A percentile compares a stretch with the other conserved stretches of the same genome.
These are phyloP conservation scores for Eucalyptus lansdowneana DNA, from an alignment of 345 rosid species.

Conservation along the genomic window DNA sequence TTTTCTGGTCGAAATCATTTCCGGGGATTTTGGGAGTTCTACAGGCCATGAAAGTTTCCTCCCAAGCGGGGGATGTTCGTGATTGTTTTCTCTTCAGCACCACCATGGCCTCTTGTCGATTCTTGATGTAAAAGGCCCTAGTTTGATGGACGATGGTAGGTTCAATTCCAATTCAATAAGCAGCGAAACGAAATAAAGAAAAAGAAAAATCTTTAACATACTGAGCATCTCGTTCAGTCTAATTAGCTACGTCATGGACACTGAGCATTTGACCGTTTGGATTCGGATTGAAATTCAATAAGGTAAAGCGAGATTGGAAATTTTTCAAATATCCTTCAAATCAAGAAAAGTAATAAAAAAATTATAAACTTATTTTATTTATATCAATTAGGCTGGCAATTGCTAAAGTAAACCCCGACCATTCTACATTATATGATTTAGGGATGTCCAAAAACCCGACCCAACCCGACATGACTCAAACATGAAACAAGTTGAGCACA, in stretches of 20 bases:
- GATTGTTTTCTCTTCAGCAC: background rate
- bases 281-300: too few relatives aligned
- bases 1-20: background rate
- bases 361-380: background rate
- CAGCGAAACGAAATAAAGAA: background rate
- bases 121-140: background rate
- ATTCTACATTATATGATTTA: background rate
- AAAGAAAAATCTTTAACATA: background rate
- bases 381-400: accelerated
- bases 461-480: too few relatives aligned
- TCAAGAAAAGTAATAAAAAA: background rate
- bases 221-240: background rate
- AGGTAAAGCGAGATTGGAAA: background rate
- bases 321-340: too few relatives aligned
- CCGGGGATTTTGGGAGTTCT: background rate
- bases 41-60: background rate
- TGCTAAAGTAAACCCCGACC: accelerated
- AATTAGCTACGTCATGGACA: background rate
- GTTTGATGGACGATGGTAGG: background rate
- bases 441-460: too few relatives aligned
- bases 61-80: background rate
- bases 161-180: background rate
- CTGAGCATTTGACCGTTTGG: too few relatives aligned
- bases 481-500: too few relatives aligned
- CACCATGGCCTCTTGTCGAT: background rate